Percentiles rank a stretch among this genome's conserved stretches.
Conservation (phyloP, 805 yeast genomes). For the Saturnispora saitoi region DNA sequence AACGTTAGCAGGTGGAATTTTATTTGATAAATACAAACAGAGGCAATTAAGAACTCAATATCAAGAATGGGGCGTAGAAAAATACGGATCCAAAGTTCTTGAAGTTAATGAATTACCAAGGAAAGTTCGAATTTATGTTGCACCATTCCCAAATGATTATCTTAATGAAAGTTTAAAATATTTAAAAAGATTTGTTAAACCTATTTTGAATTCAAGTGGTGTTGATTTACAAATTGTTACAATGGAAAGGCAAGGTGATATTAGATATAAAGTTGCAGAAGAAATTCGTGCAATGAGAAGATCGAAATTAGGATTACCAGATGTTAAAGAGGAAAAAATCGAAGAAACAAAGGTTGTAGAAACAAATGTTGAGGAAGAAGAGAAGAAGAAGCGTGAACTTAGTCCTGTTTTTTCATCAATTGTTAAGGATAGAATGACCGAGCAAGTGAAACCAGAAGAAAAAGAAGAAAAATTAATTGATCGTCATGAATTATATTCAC, state of each 20-base stretch:
- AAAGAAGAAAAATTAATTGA: slow-evolving; percentile 21
- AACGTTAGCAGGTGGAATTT: slow-evolving; percentile 61
- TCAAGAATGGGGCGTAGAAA: slow-evolving; percentile 38
- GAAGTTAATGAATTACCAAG: slow-evolving; percentile 52
- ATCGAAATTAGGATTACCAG: slow-evolving; percentile 27
- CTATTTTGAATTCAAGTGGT: slow-evolving; percentile 75
- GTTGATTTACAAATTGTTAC: slow-evolving; percentile 72
- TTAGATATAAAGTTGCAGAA: slow-evolving; percentile 73
- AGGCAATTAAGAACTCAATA: slow-evolving; percentile 54
- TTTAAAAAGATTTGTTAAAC: slow-evolving; percentile 76
- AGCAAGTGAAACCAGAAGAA: background rate
- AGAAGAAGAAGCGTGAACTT: slow-evolving; percentile 8
- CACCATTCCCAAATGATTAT: slow-evolving; percentile 96
- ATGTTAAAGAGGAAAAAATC: slow-evolving; percentile 11
- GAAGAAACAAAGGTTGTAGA: too few relatives aligned
- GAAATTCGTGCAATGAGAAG: slow-evolving; percentile 65
- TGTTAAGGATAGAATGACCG: slow-evolving; percentile 5
- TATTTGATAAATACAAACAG: slow-evolving; percentile 73
- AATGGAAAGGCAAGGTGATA: slow-evolving; percentile 83
- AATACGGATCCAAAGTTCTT: slow-evolving; percentile 19
- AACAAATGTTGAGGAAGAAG: too few relatives aligned
- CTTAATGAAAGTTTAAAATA: slow-evolving; percentile 64
- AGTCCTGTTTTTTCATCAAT: slow-evolving; percentile 11
- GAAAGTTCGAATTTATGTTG: slow-evolving; percentile 70
- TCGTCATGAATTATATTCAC: slow-evolving; percentile 32